Conservation (phyloP, 495 filamentous ascomycete genomes). For the Friedmanniomyces simplex region DNA sequence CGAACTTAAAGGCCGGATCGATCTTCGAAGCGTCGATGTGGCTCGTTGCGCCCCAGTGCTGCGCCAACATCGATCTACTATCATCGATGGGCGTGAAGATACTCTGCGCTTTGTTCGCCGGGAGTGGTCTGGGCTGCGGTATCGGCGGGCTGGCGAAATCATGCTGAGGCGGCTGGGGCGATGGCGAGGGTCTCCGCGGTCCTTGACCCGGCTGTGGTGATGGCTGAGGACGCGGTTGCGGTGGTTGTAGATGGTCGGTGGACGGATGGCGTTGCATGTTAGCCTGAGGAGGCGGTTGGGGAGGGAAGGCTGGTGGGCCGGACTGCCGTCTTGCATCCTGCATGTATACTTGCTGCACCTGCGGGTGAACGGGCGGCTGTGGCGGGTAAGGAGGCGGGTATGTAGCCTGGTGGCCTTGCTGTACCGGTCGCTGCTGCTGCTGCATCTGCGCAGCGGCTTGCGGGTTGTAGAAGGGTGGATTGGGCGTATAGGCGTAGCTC, state of each 20-base stretch:
- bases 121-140: conserved; percentile 56
- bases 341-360: conserved; percentile 53
- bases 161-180: conserved; percentile 28
- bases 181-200: conserved; percentile 6
- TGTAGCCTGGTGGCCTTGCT: conserved; percentile 27
- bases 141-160: conserved; percentile 40
- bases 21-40: conserved; percentile 37
- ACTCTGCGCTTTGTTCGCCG: conserved; percentile 63
- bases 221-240: conserved; percentile 40
- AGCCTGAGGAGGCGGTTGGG: conserved; percentile 34
- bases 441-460: conserved; percentile 45
- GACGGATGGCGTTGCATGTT: conserved; percentile 18
- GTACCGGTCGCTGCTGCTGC: conserved; percentile 30
- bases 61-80: conserved; percentile 73
- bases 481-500: conserved; percentile 74
- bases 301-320: conserved; percentile 47
- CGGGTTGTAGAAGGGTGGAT: conserved; percentile 74
- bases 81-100: conserved; percentile 98
- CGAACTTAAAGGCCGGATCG: conserved; percentile 33
- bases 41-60: conserved; percentile 60
- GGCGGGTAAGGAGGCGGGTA: conserved; percentile 22
- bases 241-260: conserved; percentile 33
- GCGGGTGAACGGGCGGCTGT: conserved; percentile 33
- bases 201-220: conserved; percentile 30
- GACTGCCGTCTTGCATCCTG: conserved; percentile 57